These are phyloP conservation scores for Cercospora brassicicola DNA, from an alignment of 2,329 filamentous ascomycete species.

Conservation along the genomic window DNA sequence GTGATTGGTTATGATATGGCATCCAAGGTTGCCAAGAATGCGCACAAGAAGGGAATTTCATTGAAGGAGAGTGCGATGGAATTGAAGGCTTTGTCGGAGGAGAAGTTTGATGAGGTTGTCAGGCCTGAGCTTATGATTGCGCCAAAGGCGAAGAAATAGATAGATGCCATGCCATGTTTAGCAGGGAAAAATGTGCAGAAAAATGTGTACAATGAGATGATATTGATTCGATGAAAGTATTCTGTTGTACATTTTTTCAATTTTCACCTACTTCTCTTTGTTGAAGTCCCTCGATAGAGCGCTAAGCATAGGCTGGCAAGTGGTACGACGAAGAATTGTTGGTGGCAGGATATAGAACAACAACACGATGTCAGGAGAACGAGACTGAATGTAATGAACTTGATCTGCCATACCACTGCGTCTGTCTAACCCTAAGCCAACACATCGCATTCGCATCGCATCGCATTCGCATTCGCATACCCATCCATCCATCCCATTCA, in stretches of 20 bases:
- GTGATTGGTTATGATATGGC: slow-evolving; percentile 98
- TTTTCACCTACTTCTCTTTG: too few relatives aligned
- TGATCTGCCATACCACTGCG: not conserved
- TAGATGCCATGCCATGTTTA: not conserved
- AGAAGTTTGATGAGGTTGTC: slow-evolving; percentile 88
- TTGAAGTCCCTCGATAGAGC: too few relatives aligned
- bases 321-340: too few relatives aligned
- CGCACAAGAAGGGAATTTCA: slow-evolving; percentile 95
- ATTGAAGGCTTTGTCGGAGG: slow-evolving; percentile 80
- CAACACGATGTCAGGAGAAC: not conserved
- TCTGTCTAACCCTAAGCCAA: not conserved
- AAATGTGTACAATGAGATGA: not conserved
- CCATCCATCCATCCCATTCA: not conserved
- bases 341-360: too few relatives aligned
- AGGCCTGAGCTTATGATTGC: slow-evolving; percentile 93
- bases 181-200: not conserved
- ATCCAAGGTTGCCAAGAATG: slow-evolving; percentile 95
- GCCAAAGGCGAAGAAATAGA: slow-evolving; percentile 65
- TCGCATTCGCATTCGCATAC: not conserved
- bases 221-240: not conserved
- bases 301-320: too few relatives aligned
- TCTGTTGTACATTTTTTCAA: not conserved
- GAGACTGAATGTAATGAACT: not conserved
- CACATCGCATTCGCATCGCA: not conserved
- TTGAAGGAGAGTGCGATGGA: slow-evolving; percentile 93